Evolutionary conservation across 371 early-diverging fungal species (phyloP).

Genomic region (Syncephalis fuscata): DNA sequence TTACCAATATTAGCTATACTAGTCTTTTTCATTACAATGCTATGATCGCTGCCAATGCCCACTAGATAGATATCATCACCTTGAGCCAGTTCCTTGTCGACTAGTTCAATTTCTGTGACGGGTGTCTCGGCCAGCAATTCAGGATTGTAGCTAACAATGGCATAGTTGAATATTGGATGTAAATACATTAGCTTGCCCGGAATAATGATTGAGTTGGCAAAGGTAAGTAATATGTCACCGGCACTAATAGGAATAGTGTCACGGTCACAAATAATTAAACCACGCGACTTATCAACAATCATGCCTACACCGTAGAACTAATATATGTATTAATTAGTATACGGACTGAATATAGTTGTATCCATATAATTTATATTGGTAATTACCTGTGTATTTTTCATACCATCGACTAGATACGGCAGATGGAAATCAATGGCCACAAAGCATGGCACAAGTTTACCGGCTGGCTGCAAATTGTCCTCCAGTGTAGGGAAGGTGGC

Average conservation of each 20-base stretch:
- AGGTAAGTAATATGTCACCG: slow-evolving; percentile 57
- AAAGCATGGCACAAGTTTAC: slow-evolving; percentile 44
- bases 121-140: slow-evolving; percentile 36
- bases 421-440: slow-evolving; percentile 48
- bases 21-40: slow-evolving; percentile 30
- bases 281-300: slow-evolving; percentile 50
- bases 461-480: slow-evolving; percentile 34
- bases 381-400: slow-evolving; percentile 29
- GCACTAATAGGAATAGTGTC: slow-evolving; percentile 61
- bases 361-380: too few relatives aligned
- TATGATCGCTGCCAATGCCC: slow-evolving; percentile 35
- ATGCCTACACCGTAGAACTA: slow-evolving; percentile 52
- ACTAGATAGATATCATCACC: slow-evolving; percentile 43
- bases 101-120: slow-evolving; percentile 27
- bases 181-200: slow-evolving; percentile 49
- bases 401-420: slow-evolving; percentile 55
- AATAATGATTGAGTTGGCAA: slow-evolving; percentile 56
- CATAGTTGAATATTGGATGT: slow-evolving; percentile 72
- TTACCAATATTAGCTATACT: slow-evolving; percentile 28
- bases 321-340: too few relatives aligned
- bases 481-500: slow-evolving; percentile 42
- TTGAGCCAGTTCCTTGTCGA: slow-evolving; percentile 26
- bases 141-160: slow-evolving; percentile 57
- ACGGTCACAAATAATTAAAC: slow-evolving; percentile 60
- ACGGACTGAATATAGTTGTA: too few relatives aligned